A percentile compares a stretch with the other conserved stretches of the same genome.
Conservation (phyloP, 2,329 filamentous ascomycete genomes). For the Penicillium sp. region DNA sequence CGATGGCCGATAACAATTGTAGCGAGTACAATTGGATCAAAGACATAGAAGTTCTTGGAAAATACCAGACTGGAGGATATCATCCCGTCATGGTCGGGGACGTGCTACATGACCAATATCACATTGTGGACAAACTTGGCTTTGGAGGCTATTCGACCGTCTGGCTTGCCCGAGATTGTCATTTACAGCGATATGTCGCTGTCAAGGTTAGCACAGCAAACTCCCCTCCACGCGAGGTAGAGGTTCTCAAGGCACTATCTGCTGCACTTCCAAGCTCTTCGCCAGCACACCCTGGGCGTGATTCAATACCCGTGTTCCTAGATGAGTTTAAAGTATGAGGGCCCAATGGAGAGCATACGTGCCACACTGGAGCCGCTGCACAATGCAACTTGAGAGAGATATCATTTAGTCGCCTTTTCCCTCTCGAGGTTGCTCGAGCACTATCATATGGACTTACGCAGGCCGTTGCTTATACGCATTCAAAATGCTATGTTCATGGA, state of each 20-base stretch:
- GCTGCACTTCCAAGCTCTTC: neutral
- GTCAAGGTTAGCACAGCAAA: neutral
- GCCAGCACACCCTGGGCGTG: neutral
- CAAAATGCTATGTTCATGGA: too few relatives aligned
- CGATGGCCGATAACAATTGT: neutral
- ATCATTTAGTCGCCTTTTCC: too few relatives aligned
- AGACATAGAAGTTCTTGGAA: constrained; percentile 37
- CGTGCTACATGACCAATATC: constrained; percentile 42
- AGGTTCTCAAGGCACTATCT: neutral
- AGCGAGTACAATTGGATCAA: constrained; percentile 3
- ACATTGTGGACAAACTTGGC: constrained; percentile 51
- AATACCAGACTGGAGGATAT: constrained; percentile 42
- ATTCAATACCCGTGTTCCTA: too few relatives aligned
- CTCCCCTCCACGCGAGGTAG: neutral
- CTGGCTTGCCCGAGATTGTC: constrained; percentile 48
- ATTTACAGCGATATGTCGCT: neutral
- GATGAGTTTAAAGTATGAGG: too few relatives aligned
- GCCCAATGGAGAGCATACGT: too few relatives aligned
- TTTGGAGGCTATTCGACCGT: constrained; percentile 52
- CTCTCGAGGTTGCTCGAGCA: too few relatives aligned
- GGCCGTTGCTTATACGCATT: too few relatives aligned
- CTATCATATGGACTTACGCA: too few relatives aligned
- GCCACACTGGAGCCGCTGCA: too few relatives aligned
- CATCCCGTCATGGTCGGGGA: constrained; percentile 45
- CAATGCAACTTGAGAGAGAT: too few relatives aligned